phyloP scores from a whole-genome alignment of 2,329 filamentous ascomycete genomes.

The Fusarium cicatricum region DNA sequence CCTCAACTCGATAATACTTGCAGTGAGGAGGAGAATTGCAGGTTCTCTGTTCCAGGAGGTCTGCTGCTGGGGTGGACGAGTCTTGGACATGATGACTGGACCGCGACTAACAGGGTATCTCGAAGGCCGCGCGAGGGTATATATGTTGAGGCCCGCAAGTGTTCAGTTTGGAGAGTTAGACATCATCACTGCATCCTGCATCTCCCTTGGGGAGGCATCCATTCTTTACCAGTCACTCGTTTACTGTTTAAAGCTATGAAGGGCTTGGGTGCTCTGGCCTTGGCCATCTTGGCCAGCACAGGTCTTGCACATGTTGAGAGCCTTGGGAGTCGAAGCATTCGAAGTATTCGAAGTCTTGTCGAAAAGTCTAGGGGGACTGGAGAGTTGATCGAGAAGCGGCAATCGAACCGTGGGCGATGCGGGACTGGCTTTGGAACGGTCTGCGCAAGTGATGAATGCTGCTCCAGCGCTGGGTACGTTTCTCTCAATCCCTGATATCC shows the following conservation, averaged over 20 bases:
- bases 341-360: not conserved
- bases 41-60: not conserved
- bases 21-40: not conserved
- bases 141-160: not conserved
- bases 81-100: no score
- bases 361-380: not conserved
- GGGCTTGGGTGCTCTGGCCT: not conserved
- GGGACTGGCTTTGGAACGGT: conserved; percentile 48
- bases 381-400: conserved; percentile 21
- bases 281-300: conserved; percentile 13
- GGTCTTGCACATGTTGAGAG: not conserved
- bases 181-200: not conserved
- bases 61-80: no score
- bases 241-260: conserved; percentile 24
- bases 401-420: conserved; percentile 54
- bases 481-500: rapidly evolving
- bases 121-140: not conserved
- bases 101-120: no score
- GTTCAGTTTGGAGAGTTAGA: not conserved
- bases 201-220: conserved; percentile 12
- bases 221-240: conserved; percentile 38
- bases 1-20: not conserved
- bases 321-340: not conserved
- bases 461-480: conserved; percentile 53
- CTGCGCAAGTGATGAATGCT: conserved; percentile 50